Base-by-base conservation (phyloP, 2,329 filamentous ascomycete species). In the Botrytis sinoallii region DNA sequence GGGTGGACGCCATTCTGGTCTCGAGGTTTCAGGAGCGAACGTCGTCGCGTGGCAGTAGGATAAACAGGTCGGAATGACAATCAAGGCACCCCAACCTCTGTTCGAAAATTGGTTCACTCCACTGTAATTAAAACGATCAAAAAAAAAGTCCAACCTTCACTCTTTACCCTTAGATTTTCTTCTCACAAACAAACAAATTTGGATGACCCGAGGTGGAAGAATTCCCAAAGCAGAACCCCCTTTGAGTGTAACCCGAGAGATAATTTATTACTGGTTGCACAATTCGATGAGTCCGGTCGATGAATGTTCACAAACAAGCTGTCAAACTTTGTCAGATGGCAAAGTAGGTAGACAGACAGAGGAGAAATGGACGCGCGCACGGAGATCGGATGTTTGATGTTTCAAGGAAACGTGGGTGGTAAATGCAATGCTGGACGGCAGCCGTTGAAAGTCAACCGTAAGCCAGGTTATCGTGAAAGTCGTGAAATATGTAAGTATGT, bases 351-450 rank as follows among this genome's bases (percentile, higher is more conserved):
- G 68, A 22, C 6, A 3, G 48, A 55, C 48, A 18, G 52, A 57
- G 52, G 52, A 57, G 70, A 68, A 59, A 68, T 59, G 59, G 70
- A 48, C 48, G 70, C 61, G 69, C 59, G 70, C 70, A 68, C 70
- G 70, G 70, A 72, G 63, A 59, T 68, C 63, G 63, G 70, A 46
- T 72, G 63, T 72, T 72, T 72, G 70, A 59, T 72, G 63, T 72
- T 68, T 72, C 52, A 68, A 68, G 63, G 63, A 68, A 68, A 68
- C 70, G 52, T 72, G 63, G 32, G 52, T 57, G 69, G 66, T 69
- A 57, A 32, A 69, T 69, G 48, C 66, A 57, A 59, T 69, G 66
- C 66, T 60, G 35, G 32, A 67, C 29, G 14, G 10, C 29, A 59
- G 52, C 52, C 55, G 52, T 70, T 59, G 29, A 42, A 42, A 59